Base-by-base conservation (phyloP, 352 stramenopile genomes). In the Globisporangium paddicum region DNA sequence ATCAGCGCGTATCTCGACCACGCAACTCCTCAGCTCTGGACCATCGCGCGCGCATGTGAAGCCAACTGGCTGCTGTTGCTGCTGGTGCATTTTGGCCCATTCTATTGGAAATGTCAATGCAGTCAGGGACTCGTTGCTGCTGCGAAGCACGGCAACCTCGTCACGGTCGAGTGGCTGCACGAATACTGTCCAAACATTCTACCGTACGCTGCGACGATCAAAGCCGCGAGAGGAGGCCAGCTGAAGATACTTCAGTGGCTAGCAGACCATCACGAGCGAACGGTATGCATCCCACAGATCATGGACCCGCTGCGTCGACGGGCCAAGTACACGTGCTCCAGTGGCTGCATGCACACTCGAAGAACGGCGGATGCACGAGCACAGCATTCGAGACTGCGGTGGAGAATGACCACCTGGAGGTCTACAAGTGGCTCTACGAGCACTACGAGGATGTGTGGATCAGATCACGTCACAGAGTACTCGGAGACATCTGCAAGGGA, bases 281-380 rank as follows among this genome's bases (percentile, higher is more conserved):
- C 25, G 14, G 25, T 37, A 16, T 52, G 45, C 25, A 23, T 37
- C 8, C 25, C 25, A 32, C 28, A 32, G 6, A 52, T 52, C 16
- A 37, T 52, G 45, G 45, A 52, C 2, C 45, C 16, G 45, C 45
- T 25, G 45, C 45, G 45, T 52, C 45, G 25, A 52, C 45, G 13
- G 37, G 23, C 45, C 45, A 52, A 3, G 0, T 37, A 3, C 16
- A n/a, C 28, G 25, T 52, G 45, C 45, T 52, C 25, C 16, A 35
- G 25, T 52, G 45, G 45, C 25, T 37, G 7, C 45, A 35, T 7
- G 25, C 9, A 8, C 45, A 51, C 1, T 25, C 25, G 14, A 51
- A 51, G 25, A 51, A 51, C 7, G 14, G 45, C 3, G 25, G 23
- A 1, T 51, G 45, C 3, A 35, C 45, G 13, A 35, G 23, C 45